Percentiles rank a stretch among this genome's conserved stretches.
phyloP scores from a whole-genome alignment of 1,284 basidiomycete genomes.

The Tilletia indica region DNA sequence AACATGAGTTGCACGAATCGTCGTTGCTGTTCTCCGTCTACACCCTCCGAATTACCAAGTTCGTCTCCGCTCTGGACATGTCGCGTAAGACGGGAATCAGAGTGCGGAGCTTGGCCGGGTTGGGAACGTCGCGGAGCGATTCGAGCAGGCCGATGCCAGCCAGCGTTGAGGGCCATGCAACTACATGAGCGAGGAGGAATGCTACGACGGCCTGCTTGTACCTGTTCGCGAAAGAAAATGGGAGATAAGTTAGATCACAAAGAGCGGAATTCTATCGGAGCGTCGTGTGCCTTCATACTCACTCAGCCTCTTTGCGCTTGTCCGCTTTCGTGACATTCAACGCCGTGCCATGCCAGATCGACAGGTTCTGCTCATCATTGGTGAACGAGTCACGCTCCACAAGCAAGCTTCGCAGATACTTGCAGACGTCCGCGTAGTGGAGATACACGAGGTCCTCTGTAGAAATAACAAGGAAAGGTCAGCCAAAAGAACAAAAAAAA shows the following conservation, averaged over 20 bases:
- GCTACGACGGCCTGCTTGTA: conserved; percentile 74
- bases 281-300: conserved; percentile 24
- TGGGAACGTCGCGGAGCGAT: conserved; percentile 66
- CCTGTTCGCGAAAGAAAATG: neutral
- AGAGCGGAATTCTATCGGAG: neutral
- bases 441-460: conserved; percentile 68
- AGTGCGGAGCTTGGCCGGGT: conserved; percentile 67
- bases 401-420: conserved; percentile 66
- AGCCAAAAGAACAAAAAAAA: neutral
- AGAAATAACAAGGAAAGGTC: conserved; percentile 8
- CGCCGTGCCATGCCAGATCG: conserved; percentile 66
- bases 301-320: conserved; percentile 64
- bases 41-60: neutral
- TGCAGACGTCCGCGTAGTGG: conserved; percentile 69
- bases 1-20: conserved; percentile 60
- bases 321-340: conserved; percentile 62
- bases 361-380: conserved; percentile 69
- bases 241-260: neutral
- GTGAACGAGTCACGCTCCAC: conserved; percentile 58
- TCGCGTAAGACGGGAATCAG: conserved; percentile 66
- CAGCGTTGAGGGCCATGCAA: conserved; percentile 63
- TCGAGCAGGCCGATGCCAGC: conserved; percentile 66
- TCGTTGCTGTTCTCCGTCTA: neutral
- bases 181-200: conserved; percentile 78
- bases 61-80: neutral